These are phyloP conservation scores for Geranium rotundifolium DNA, from an alignment of 345 rosid genomes.

Conservation along the genomic window DNA sequence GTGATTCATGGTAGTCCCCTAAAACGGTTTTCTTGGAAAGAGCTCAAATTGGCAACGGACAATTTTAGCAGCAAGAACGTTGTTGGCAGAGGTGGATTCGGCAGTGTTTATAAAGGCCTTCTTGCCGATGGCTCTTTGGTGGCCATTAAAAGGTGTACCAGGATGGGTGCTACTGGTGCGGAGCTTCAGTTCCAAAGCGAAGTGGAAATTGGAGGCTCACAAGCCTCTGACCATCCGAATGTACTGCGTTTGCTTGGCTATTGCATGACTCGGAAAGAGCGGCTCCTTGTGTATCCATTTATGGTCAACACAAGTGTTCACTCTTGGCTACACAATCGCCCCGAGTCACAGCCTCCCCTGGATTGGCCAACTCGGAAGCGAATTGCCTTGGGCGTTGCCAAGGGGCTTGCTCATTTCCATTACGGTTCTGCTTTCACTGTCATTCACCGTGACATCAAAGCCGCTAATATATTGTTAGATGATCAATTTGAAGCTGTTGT, in stretches of 20 bases:
- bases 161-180: too few species aligned
- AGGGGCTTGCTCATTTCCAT: not conserved
- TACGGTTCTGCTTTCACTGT: not conserved
- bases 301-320: not conserved
- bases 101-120: slow-evolving; percentile 4
- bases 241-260: not conserved
- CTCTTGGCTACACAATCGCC: not conserved
- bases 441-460: too few species aligned
- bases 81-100: not conserved
- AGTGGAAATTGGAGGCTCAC: too few species aligned
- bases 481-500: not conserved
- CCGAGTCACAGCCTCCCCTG: not conserved
- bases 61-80: not conserved
- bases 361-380: slow-evolving; percentile 1
- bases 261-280: not conserved
- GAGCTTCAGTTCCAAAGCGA: too few species aligned
- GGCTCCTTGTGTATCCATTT: not conserved
- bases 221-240: not conserved
- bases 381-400: not conserved
- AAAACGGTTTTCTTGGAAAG: not conserved
- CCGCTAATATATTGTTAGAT: not conserved
- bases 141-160: not conserved
- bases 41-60: not conserved
- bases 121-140: not conserved
- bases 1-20: too few species aligned